phyloP scores from a whole-genome alignment of 805 yeast species.

The Starmerella riodocensis region DNA sequence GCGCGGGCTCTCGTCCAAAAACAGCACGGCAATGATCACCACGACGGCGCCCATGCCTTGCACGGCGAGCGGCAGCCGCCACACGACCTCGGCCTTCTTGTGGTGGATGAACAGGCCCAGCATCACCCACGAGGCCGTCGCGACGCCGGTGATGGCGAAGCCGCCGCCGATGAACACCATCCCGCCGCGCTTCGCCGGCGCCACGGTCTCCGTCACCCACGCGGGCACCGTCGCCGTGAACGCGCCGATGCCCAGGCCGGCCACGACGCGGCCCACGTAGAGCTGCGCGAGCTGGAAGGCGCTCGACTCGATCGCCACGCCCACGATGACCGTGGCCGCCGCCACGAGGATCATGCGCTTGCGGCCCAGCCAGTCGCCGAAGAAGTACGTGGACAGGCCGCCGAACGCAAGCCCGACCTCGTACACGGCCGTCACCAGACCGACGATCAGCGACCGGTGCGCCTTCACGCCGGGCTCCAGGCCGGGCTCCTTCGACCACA shows the following conservation, averaged over 20 bases:
- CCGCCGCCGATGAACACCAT: slow-evolving; percentile 53
- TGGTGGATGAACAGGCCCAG: slow-evolving; percentile 52
- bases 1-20: slow-evolving; percentile 41
- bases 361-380: slow-evolving; percentile 50
- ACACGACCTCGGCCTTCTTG: slow-evolving; percentile 37
- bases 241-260: slow-evolving; percentile 60
- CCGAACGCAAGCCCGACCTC: slow-evolving; percentile 61
- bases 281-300: slow-evolving; percentile 49
- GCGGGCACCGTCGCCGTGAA: slow-evolving; percentile 62
- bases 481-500: neutral
- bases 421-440: slow-evolving; percentile 30
- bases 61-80: slow-evolving; percentile 60
- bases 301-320: slow-evolving; percentile 43
- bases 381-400: slow-evolving; percentile 43
- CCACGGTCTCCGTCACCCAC: slow-evolving; percentile 60
- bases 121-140: slow-evolving; percentile 56
- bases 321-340: slow-evolving; percentile 43
- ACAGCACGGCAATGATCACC: slow-evolving; percentile 30
- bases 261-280: slow-evolving; percentile 50
- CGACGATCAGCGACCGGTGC: slow-evolving; percentile 21
- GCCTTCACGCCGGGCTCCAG: neutral
- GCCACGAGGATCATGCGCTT: slow-evolving; percentile 32
- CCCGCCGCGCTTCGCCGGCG: slow-evolving; percentile 46
- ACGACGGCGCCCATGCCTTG: slow-evolving; percentile 39
- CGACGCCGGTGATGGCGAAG: slow-evolving; percentile 51